Evolutionary conservation across 2,329 filamentous ascomycete species (phyloP).

Genomic region (Fonsecaea pedrosoi): DNA sequence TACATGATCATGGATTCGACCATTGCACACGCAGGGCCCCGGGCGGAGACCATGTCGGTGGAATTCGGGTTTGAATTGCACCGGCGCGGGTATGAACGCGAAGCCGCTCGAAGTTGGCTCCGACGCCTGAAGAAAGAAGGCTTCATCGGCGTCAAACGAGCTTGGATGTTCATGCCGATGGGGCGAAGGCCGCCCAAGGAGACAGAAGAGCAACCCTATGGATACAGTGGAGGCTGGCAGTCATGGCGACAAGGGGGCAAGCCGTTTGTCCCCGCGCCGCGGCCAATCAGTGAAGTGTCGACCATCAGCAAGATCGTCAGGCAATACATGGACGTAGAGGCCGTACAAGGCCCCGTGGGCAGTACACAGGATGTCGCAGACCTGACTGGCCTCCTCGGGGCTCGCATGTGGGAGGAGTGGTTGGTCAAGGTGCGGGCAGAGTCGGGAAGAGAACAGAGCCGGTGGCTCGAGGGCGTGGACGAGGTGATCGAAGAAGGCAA

Average conservation of each 20-base stretch:
- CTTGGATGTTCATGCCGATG: conserved; percentile 89
- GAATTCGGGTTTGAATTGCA: conserved; percentile 92
- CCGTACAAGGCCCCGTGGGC: conserved; percentile 62
- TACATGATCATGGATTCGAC: conserved; percentile 90
- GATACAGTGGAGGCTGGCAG: conserved; percentile 53
- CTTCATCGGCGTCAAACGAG: conserved; percentile 80
- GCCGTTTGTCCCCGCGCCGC: conserved; percentile 40
- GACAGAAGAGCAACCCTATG: conserved; percentile 32
- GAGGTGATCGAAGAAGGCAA: conserved; percentile 66
- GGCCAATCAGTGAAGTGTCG: conserved; percentile 39
- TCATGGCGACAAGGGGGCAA: conserved; percentile 43
- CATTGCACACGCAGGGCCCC: conserved; percentile 81
- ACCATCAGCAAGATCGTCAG: conserved; percentile 39
- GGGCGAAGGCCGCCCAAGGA: conserved; percentile 56
- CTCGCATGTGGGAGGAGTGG: conserved; percentile 97
- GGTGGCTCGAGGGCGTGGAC: conserved; percentile 60
- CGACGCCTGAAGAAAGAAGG: conserved; percentile 74
- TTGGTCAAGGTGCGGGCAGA: conserved; percentile 86
- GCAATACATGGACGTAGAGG: conserved; percentile 61
- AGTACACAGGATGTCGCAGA: conserved; percentile 74
- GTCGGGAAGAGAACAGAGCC: conserved; percentile 66
- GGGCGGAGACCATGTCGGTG: conserved; percentile 80
- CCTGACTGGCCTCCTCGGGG: conserved; percentile 80
- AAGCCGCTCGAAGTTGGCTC: conserved; percentile 81
- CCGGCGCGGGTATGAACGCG: conserved; percentile 86